Conservation (phyloP, 352 stramenopile genomes). For the Phytophthora vignae region DNA sequence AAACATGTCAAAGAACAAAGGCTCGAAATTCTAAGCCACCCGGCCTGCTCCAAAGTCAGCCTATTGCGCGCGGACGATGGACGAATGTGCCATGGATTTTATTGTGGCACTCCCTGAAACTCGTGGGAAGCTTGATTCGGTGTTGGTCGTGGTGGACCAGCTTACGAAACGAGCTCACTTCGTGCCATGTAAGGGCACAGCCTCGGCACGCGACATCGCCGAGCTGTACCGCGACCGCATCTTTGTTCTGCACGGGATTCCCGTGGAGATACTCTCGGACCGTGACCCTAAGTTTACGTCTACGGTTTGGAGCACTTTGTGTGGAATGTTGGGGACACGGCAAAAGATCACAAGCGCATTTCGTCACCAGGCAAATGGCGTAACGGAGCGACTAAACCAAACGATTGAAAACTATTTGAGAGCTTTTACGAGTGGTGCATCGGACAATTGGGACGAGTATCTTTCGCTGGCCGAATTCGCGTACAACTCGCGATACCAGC, state of each 20-base stretch:
- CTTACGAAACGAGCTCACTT: conserved; percentile 17
- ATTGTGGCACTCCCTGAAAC: too few relatives aligned
- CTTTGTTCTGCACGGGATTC: background rate
- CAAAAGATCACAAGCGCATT: background rate
- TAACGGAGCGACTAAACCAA: background rate
- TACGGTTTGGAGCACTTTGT: background rate
- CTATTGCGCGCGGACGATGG: too few relatives aligned
- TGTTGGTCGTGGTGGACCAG: conserved; percentile 14
- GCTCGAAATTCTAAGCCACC: too few relatives aligned
- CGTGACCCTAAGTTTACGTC: background rate
- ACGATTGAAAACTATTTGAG: background rate
- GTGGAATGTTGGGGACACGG: background rate
- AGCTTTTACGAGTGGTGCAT: background rate
- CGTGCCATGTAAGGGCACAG: conserved; percentile 8
- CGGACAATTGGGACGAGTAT: background rate
- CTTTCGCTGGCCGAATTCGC: background rate
- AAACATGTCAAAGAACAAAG: too few relatives aligned
- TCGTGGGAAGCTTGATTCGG: conserved; percentile 10
- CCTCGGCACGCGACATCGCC: background rate
- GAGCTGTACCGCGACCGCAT: conserved; percentile 10
- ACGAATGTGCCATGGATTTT: too few relatives aligned
- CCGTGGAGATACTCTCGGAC: background rate
- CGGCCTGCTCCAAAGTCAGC: too few relatives aligned
- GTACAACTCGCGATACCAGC: conserved; percentile 22
- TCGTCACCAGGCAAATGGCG: background rate